Conservation (phyloP, 768 basidiomycete species). For the Lactarius hengduanensis region DNA sequence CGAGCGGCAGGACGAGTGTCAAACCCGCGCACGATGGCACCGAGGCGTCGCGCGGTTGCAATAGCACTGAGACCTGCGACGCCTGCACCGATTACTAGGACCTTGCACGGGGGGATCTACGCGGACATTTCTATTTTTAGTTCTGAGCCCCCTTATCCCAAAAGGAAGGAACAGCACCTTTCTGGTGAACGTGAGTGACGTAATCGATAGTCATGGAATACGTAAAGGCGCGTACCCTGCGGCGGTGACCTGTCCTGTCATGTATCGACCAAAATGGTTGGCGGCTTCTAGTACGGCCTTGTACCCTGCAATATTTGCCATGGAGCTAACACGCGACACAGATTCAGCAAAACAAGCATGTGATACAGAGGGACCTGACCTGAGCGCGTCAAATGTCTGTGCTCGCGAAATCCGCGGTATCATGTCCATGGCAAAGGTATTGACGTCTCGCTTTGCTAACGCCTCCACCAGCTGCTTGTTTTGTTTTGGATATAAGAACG, state of each 20-base stretch:
- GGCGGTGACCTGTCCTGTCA: constrained; percentile 89
- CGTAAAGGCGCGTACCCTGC: constrained; percentile 60
- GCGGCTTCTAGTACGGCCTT: constrained; percentile 90
- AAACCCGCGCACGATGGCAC: constrained; percentile 86
- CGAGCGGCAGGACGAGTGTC: constrained; percentile 83
- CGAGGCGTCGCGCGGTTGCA: constrained; percentile 77
- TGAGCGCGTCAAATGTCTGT: constrained; percentile 86
- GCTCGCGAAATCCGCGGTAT: constrained; percentile 90
- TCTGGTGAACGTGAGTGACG: constrained; percentile 32
- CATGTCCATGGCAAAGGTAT: constrained; percentile 87
- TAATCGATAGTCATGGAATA: not conserved
- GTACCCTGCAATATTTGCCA: constrained; percentile 95
- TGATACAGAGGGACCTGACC: constrained; percentile 42
- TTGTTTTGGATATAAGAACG: constrained; percentile 81
- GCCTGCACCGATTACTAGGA: constrained; percentile 84
- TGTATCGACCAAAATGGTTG: constrained; percentile 84
- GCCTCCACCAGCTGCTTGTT: constrained; percentile 73
- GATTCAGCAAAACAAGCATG: not conserved
- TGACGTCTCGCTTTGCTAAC: constrained; percentile 63
- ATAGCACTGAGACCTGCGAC: constrained; percentile 89
- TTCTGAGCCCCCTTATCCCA: not conserved
- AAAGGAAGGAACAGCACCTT: constrained; percentile 38
- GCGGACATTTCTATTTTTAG: constrained; percentile 8
- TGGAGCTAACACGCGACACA: constrained; percentile 55
- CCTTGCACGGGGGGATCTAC: constrained; percentile 84